These are phyloP conservation scores for Nephelium lappaceum DNA, from an alignment of 345 rosid species.

Conservation along the genomic window DNA sequence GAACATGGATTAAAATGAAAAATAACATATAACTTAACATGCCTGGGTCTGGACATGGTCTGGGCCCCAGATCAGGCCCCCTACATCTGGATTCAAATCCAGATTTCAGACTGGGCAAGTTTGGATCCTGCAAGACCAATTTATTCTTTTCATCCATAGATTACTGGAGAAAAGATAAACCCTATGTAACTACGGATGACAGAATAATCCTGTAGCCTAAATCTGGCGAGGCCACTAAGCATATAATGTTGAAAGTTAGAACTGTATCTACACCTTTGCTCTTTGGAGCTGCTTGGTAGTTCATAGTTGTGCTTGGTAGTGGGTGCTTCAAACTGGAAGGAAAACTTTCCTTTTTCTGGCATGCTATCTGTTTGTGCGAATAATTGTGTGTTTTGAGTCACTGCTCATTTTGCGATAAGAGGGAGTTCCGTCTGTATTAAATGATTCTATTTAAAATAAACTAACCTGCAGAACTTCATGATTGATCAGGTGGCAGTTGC, in stretches of 20 bases:
- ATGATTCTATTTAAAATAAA: background rate
- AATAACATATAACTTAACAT: background rate
- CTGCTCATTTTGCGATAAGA: background rate
- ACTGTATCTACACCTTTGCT: conserved; percentile 3
- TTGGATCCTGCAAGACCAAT: background rate
- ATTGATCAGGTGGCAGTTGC: conserved; percentile 89
- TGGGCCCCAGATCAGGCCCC: too few species aligned
- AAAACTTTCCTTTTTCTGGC: background rate
- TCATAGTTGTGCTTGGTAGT: background rate
- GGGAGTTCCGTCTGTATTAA: background rate
- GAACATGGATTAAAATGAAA: background rate
- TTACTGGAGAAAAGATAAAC: background rate
- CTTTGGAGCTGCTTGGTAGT: background rate
- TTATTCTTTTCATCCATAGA: background rate
- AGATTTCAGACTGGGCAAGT: background rate
- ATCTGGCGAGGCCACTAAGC: background rate
- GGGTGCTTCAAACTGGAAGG: too few species aligned
- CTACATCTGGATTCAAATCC: too few species aligned
- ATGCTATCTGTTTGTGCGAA: background rate
- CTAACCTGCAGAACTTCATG: conserved; percentile 20
- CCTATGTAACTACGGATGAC: background rate
- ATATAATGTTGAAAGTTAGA: background rate
- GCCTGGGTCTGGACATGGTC: background rate
- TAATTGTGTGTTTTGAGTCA: background rate
- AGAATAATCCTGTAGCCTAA: background rate